Conservation (phyloP, 257 asterid species). For the Solanum paucissectum region DNA sequence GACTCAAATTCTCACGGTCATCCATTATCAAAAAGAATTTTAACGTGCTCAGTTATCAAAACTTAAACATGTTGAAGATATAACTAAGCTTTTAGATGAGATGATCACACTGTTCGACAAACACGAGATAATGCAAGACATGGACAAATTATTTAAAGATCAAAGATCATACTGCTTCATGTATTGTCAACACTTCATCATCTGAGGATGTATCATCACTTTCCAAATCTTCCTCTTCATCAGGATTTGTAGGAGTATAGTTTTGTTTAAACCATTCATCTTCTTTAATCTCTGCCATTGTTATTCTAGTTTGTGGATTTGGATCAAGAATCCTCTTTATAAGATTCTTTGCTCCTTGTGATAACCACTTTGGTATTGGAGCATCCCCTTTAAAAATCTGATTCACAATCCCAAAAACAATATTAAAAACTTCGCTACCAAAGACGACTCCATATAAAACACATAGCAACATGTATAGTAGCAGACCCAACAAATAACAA, state of each 20-base stretch:
- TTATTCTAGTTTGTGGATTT: slow-evolving; percentile 65
- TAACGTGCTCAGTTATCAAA: background rate
- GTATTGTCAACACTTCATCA: slow-evolving; percentile 40
- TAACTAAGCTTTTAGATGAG: background rate
- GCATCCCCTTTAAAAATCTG: slow-evolving; percentile 84
- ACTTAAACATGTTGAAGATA: background rate
- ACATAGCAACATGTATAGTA: background rate
- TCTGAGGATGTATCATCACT: slow-evolving; percentile 30
- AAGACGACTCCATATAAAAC: background rate
- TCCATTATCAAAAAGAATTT: background rate
- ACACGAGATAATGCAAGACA: background rate
- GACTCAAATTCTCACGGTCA: background rate
- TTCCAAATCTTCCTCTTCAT: slow-evolving; percentile 42
- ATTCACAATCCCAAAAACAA: background rate
- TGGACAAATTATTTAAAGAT: background rate
- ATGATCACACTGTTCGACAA: background rate
- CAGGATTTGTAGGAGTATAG: slow-evolving; percentile 47
- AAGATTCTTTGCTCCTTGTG: slow-evolving; percentile 68
- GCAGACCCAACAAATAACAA: background rate
- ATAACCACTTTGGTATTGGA: slow-evolving; percentile 84
- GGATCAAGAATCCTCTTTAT: slow-evolving; percentile 89
- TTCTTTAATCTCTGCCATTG: slow-evolving; percentile 59
- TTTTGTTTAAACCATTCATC: slow-evolving; percentile 81
- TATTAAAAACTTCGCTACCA: background rate
- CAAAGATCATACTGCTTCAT: slow-evolving; percentile 29